Base-by-base conservation (phyloP, 768 basidiomycete genomes). In the Crassisporium funariophilum region DNA sequence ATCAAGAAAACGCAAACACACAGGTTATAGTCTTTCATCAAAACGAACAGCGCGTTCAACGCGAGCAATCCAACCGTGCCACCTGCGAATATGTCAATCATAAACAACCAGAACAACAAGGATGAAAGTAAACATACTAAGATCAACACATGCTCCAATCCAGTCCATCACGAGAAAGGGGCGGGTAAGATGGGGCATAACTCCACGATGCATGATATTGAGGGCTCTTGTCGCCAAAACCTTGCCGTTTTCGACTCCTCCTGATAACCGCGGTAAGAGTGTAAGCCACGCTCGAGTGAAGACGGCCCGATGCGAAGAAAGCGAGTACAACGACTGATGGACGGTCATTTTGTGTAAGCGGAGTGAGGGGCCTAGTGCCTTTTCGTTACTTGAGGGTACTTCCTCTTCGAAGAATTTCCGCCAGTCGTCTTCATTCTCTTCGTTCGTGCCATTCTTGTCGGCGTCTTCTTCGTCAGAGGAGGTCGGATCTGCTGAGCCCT, bases 11-110 rank as follows among this genome's bases (percentile, higher is more conserved):
- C 16, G 39, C 5, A 9, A 20, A 39, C 52, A 19, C 20, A 91
- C 95, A 99, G 75, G 57, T 97, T 97, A 61, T 97, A 94, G 41
- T 93, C 84, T 48, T 81, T 88, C 68, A 98, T 98, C 50, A 99
- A 74, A 10, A 86, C 79, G 60, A 93, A 98, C 40, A 99, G 67
- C 1, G 91, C 87, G 57, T 98, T 98, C 54, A 99, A 75, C 1
- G 91, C 93, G 35, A 98, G 72, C 46, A 99, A 74, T 1, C 92
- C 97, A 12, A 89, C 77, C 0, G 84, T 78, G 2, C 92, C 94
- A 24, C 94, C 92, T 89, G 51, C 9, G 16, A 46, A 31, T 31
- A 41, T 21, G 44, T 37, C 13, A 37, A 25, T 44, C 13, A 46
- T 20, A n/a, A 7, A 9, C 17, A 31, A 29, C 11, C 24, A 45